Percentiles rank a stretch among this genome's conserved stretches.
Evolutionary conservation across 2,329 filamentous ascomycete genomes (phyloP).

Genomic region (Cladophialophora carrionii): DNA sequence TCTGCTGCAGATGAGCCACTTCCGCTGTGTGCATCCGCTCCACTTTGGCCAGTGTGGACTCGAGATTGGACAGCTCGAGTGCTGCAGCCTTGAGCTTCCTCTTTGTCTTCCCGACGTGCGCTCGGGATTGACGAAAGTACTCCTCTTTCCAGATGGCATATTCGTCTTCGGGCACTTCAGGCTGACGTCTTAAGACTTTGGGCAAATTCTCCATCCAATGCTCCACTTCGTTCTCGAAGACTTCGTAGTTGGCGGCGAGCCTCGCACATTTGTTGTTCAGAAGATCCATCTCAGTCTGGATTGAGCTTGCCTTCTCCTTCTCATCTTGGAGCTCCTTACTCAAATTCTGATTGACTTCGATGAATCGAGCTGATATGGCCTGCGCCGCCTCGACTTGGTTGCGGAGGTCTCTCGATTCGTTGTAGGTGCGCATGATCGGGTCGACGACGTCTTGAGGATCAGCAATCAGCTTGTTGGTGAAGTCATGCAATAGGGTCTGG

Average conservation of each 20-base stretch:
- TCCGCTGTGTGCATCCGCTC: conserved; percentile 1
- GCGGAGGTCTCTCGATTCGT: conserved; percentile 18
- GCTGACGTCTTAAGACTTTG: not conserved
- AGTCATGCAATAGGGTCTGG: not conserved
- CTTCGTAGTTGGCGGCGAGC: conserved; percentile 11
- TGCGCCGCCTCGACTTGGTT: not conserved
- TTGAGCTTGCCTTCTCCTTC: not conserved
- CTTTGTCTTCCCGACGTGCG: conserved; percentile 6
- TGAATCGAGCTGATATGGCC: conserved; percentile 1
- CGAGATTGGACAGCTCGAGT: not conserved
- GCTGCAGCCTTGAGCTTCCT: not conserved
- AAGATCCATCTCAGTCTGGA: conserved; percentile 5
- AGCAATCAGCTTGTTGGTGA: conserved; percentile 9
- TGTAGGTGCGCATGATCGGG: conserved; percentile 12
- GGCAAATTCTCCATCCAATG: conserved; percentile 17
- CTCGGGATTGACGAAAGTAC: not conserved
- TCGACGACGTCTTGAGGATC: conserved; percentile 14
- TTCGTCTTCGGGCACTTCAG: not conserved
- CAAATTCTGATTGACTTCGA: conserved; percentile 9
- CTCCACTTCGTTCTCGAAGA: conserved; percentile 7
- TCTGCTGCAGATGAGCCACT: conserved; percentile 2
- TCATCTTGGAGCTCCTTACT: not conserved
- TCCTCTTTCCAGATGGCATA: not conserved
- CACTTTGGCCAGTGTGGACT: conserved; percentile 9
- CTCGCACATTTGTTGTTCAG: conserved; percentile 8